These are phyloP conservation scores for Suhomyces sp. DNA, from an alignment of 805 yeast genomes.

Conservation along the genomic window DNA sequence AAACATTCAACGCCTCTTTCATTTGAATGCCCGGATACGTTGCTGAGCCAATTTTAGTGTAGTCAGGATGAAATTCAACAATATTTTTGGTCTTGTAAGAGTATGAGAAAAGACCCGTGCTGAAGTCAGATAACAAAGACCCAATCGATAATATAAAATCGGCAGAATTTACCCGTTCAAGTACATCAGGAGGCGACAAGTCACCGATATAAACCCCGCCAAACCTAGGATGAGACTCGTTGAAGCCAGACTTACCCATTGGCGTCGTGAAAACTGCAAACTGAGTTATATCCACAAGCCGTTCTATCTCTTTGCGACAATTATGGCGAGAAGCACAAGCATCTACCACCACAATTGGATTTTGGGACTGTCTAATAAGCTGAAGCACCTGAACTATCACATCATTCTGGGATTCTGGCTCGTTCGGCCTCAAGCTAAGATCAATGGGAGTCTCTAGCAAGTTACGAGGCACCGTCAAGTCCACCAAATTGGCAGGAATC, in stretches of 20 bases:
- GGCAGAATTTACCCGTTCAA: conserved; percentile 24
- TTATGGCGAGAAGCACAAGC: conserved; percentile 30
- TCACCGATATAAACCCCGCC: conserved; percentile 32
- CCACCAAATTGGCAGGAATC: conserved; percentile 36
- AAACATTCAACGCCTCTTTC: conserved; percentile 25
- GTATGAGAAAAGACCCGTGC: conserved; percentile 33
- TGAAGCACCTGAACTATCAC: conserved; percentile 24
- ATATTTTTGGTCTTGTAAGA: conserved; percentile 29
- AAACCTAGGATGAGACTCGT: conserved; percentile 25
- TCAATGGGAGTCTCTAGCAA: conserved; percentile 29
- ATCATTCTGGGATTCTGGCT: conserved; percentile 31
- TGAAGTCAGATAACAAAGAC: conserved; percentile 29
- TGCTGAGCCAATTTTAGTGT: conserved; percentile 30
- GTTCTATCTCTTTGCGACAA: conserved; percentile 22
- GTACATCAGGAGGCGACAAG: conserved; percentile 25
- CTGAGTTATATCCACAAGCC: conserved; percentile 23
- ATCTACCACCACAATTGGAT: conserved; percentile 31
- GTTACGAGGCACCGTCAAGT: conserved; percentile 28
- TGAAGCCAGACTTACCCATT: conserved; percentile 28
- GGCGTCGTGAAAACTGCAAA: conserved; percentile 30
- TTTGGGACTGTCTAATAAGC: conserved; percentile 21
- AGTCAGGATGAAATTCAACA: conserved; percentile 34
- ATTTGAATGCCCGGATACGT: conserved; percentile 30
- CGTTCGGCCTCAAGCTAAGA: conserved; percentile 26
- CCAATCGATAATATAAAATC: conserved; percentile 29